phyloP scores from a whole-genome alignment of 1,284 basidiomycete species.

The Meira miltonrushii region DNA sequence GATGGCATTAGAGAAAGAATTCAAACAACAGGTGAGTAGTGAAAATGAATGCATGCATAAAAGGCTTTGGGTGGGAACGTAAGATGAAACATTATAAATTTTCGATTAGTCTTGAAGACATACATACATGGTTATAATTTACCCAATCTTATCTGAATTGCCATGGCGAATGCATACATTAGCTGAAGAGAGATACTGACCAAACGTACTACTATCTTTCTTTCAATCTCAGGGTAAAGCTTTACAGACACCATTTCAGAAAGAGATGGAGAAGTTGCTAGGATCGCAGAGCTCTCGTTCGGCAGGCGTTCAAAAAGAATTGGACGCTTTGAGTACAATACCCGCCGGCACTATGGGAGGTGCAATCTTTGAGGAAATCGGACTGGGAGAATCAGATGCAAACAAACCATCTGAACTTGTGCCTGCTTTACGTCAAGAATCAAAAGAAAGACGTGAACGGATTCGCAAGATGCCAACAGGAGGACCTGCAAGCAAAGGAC shows the following conservation, averaged over 20 bases:
- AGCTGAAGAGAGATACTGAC: no score
- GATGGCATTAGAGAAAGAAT: constrained; percentile 46
- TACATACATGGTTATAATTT: constrained; percentile 11
- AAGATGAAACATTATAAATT: constrained; percentile 1
- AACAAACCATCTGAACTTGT: constrained; percentile 1
- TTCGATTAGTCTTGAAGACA: constrained; percentile 20
- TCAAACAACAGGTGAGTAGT: constrained; percentile 35
- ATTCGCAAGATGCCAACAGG: constrained; percentile 5
- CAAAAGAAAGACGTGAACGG: constrained; percentile 1
- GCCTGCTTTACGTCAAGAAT: constrained; percentile 1
- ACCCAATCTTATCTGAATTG: constrained; percentile 4
- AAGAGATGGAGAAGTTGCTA: constrained; percentile 11
- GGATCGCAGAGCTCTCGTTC: background rate
- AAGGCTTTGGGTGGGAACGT: constrained; percentile 5
- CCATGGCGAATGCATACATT: background rate
- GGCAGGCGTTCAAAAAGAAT: no score
- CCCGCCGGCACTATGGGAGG: background rate
- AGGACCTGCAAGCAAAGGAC: constrained; percentile 6
- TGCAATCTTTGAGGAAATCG: background rate
- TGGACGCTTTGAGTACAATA: background rate
- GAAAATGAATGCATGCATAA: background rate
- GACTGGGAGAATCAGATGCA: background rate
- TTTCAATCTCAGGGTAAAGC: constrained; percentile 5
- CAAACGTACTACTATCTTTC: background rate
- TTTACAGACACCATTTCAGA: constrained; percentile 9